Conservation (phyloP, 202 grass and related monocot genomes). For the Zoysia matrella region DNA sequence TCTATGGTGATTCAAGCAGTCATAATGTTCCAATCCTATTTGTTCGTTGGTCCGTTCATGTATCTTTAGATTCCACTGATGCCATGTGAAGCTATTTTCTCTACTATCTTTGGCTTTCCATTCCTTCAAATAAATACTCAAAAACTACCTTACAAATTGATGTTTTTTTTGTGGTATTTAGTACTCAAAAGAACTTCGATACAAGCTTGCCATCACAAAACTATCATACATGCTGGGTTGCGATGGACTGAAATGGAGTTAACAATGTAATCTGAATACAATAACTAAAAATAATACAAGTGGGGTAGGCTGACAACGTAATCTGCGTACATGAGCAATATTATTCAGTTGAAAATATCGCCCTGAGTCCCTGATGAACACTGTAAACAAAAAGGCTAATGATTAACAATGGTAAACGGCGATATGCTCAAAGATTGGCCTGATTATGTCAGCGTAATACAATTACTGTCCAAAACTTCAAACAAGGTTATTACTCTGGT, state of each 20-base stretch:
- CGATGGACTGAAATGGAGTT: neutral
- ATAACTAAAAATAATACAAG: too few relatives aligned
- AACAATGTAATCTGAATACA: neutral
- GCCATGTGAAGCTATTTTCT: neutral
- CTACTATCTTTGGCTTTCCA: neutral
- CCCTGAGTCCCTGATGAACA: too few relatives aligned
- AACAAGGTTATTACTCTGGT: neutral
- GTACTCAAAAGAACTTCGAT: neutral
- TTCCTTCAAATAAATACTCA: neutral
- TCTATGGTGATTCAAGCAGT: neutral
- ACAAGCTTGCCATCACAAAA: neutral
- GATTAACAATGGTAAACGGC: neutral
- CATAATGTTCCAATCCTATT: neutral
- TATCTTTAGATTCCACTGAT: neutral
- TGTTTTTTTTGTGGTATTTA: neutral
- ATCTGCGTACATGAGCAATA: neutral
- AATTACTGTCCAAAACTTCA: neutral
- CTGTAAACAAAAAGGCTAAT: neutral
- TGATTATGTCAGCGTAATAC: neutral
- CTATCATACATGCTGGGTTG: neutral
- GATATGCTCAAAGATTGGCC: neutral
- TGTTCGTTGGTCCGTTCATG: neutral
- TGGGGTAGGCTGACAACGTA: too few relatives aligned
- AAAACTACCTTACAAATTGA: neutral
- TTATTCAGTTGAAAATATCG: neutral